These are phyloP conservation scores for Funneliformis mosseae DNA, from an alignment of 192 early-diverging fungal species.

Conservation along the genomic window DNA sequence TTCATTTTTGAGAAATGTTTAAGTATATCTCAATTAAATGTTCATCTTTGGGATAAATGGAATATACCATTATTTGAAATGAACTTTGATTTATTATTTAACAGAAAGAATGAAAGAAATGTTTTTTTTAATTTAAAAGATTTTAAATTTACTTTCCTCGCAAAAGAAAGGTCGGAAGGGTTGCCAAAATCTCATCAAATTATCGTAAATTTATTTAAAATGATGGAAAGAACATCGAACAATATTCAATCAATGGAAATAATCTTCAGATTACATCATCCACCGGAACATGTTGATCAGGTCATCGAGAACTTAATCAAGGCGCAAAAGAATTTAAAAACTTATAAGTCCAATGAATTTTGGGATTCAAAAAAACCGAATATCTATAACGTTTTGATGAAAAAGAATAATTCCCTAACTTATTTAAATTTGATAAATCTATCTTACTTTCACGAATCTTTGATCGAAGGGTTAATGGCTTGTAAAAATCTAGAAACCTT, in stretches of 20 bases:
- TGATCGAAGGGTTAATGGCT: background rate
- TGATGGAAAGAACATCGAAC: background rate
- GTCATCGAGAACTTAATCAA: background rate
- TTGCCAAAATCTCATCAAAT: background rate
- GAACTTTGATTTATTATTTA: background rate
- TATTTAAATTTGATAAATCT: background rate
- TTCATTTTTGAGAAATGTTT: background rate
- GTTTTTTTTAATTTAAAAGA: background rate
- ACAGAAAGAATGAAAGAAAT: background rate
- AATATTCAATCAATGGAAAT: background rate
- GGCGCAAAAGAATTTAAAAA: background rate
- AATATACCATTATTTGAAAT: background rate
- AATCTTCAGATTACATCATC: background rate
- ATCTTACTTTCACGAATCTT: background rate
- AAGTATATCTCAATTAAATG: background rate
- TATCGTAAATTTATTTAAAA: background rate
- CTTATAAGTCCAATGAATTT: background rate
- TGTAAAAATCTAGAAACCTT: background rate
- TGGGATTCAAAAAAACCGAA: background rate
- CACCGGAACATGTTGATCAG: background rate
- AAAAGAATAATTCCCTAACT: background rate
- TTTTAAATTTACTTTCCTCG: background rate
- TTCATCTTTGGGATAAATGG: background rate
- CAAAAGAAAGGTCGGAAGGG: background rate
- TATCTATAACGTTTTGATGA: background rate